Base-by-base conservation (phyloP, 495 filamentous ascomycete genomes). In the Penicillium pancosmium region DNA sequence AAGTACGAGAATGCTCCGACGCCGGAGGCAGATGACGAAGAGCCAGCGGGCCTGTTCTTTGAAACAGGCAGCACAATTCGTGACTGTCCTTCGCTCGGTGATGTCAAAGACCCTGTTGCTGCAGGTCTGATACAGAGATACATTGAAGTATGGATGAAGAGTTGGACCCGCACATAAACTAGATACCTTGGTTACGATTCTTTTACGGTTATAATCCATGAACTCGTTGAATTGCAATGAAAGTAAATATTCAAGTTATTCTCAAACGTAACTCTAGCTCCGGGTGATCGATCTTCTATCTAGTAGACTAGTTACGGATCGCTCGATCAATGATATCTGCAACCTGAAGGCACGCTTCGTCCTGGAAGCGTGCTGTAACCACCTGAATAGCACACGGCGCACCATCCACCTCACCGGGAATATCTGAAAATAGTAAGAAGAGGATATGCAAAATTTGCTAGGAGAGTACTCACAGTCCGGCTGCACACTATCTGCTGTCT, bases 381-480 rank as follows among this genome's bases (percentile, higher is more conserved):
- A 80, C 50, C 50, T 79, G 75, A 23, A 79, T 48, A 1, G 75
- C 65, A 52, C 76, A 76, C 0, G 76, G 76, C 1, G 70, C 70
- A 15, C 70, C 75, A 48, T 78, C 68, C 0, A 76, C 62, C 12
- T 59, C 66, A 6, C 67, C 65, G 1, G 74, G 71, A 46, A 65
- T 34, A 57, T 79, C 76, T 79, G 35, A 6, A 25, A 41, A 10
- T 5, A 23, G 12, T 60, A 18, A 56, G 57, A 33, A 25, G 36
- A 34, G 44, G 18, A 7, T n/a, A 25, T 1, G 12, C 6, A 47
- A 47, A 43, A 47, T 12, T 11, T 13, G 16, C 10, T 15, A 19
- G 21, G 50, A 23, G 52, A 16, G 64, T 16, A 44, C 41, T 44
- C 73, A 78, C 76, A 78, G 43, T 67, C 62, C 8, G 74, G 74